Evolutionary conservation across 768 basidiomycete species (phyloP), one percentile per base, ranked within the genome.

Genomic region (Russula lepida): DNA sequence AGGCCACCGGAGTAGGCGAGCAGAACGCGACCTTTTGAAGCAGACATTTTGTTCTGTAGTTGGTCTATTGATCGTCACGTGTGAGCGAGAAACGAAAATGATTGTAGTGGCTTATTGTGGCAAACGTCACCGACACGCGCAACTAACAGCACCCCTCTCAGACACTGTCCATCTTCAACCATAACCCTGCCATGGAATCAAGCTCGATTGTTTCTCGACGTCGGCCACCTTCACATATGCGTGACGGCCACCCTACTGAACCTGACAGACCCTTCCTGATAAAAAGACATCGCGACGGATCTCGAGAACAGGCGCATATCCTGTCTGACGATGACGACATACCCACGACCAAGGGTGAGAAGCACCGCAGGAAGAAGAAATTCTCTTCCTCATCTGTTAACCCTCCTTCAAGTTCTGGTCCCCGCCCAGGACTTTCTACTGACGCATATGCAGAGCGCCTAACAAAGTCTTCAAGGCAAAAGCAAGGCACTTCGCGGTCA

Each of bases 1-100:
- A 98, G 84, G 68, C 97, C 97, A 66, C 97, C 95, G 70, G 97
- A 99, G 79, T 99, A 99, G 23, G 95, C 95, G 66, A 99, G 81
- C 58, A 99, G 80, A 69, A 98, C 94, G 71, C 93, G 93, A 66
- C 94, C 93, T 70, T 80, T 80, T 7, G 71, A 70, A 49, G 77
- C 68, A 62, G 82, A 70, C 81, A 83, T 84, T 1, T 84, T 0
- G 27, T 23, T 43, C 21, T 52, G 12, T 4, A 12, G n/a, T n/a
- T 11, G 21, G 8, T 44, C 6, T 15, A 15, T 25, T 13, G 46
- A 15, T 25, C 23, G 46, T 47, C 25, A 15, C 25, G 46, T 25
- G 25, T 47, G 4, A 21, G 23, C 25, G 2, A 25, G 46, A 27
- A 27, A 27, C 25, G 4, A 21, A 12, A 21, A 11, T 2, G 2